Evolutionary conservation across 192 early-diverging fungal genomes (phyloP).

Genomic region (Diversispora epigaea): DNA sequence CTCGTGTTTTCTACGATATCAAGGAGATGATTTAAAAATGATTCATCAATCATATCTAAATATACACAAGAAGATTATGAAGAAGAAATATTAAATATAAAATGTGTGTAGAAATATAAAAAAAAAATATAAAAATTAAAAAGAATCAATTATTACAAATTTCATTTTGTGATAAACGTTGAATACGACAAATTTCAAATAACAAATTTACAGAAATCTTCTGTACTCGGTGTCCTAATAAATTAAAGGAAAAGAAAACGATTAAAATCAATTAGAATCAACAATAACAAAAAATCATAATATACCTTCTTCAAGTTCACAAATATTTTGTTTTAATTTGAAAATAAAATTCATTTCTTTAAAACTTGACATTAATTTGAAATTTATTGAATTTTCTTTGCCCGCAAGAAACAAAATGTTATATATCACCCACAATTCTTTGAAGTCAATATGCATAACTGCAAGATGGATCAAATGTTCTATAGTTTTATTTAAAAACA

Average conservation of each 20-base stretch:
- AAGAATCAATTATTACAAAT: conserved; percentile 42
- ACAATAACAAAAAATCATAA: neutral
- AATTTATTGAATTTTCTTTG: conserved; percentile 44
- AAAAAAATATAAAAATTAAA: neutral
- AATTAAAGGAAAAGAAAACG: neutral
- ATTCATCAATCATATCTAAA: conserved; percentile 48
- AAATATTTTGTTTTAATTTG: conserved; percentile 53
- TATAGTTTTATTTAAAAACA: conserved; percentile 37
- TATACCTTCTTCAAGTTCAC: conserved; percentile 29
- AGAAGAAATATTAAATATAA: neutral
- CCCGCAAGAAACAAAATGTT: conserved; percentile 49
- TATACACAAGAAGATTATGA: neutral
- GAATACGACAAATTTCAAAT: conserved; percentile 62
- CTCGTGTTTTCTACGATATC: conserved; percentile 62
- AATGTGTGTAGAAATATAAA: conserved; percentile 5
- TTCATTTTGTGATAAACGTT: conserved; percentile 51
- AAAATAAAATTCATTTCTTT: conserved; percentile 36
- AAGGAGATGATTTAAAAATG: conserved; percentile 50
- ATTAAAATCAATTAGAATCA: neutral
- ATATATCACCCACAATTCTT: conserved; percentile 50
- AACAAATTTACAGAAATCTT: conserved; percentile 51
- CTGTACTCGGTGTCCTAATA: conserved; percentile 38
- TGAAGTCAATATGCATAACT: conserved; percentile 21
- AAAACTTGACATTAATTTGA: conserved; percentile 44
- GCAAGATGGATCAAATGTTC: conserved; percentile 37